These are phyloP conservation scores for Bipolaris zeicola DNA, from an alignment of 2,329 filamentous ascomycete species.

Conservation along the genomic window DNA sequence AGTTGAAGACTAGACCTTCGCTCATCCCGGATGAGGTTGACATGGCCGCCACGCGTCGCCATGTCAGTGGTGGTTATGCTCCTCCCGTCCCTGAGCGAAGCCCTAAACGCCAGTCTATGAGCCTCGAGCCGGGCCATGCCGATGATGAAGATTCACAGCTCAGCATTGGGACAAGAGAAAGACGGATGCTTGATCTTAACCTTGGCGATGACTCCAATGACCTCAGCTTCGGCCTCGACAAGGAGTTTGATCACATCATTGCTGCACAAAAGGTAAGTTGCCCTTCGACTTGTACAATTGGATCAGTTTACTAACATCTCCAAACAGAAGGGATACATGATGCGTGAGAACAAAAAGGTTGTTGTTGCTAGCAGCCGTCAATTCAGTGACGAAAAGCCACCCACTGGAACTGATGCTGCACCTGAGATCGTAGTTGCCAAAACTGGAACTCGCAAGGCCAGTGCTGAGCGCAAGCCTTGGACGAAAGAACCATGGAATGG, in stretches of 20 bases:
- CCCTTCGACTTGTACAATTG: background rate
- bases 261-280: slow-evolving; percentile 76
- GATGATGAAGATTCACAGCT: slow-evolving; percentile 42
- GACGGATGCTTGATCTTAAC: slow-evolving; percentile 74
- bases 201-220: slow-evolving; percentile 72
- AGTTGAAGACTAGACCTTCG: slow-evolving; percentile 86
- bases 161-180: slow-evolving; percentile 40
- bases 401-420: slow-evolving; percentile 51
- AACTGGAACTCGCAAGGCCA: slow-evolving; percentile 76
- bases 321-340: slow-evolving; percentile 83
- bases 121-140: slow-evolving; percentile 39
- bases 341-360: slow-evolving; percentile 98
- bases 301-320: slow-evolving; percentile 45
- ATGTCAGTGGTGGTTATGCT: slow-evolving; percentile 77
- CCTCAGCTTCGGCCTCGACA: slow-evolving; percentile 82
- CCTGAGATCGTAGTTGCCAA: slow-evolving; percentile 57
- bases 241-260: slow-evolving; percentile 93
- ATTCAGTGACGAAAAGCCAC: slow-evolving; percentile 65
- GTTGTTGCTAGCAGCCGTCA: slow-evolving; percentile 81
- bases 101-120: slow-evolving; percentile 46
- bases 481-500: slow-evolving; percentile 97
- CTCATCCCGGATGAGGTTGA: slow-evolving; percentile 82
- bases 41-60: slow-evolving; percentile 85
- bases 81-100: slow-evolving; percentile 49
- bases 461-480: slow-evolving; percentile 74